Base-by-base conservation (phyloP, 2,329 filamentous ascomycete genomes). In the Stemphylium beticola region DNA sequence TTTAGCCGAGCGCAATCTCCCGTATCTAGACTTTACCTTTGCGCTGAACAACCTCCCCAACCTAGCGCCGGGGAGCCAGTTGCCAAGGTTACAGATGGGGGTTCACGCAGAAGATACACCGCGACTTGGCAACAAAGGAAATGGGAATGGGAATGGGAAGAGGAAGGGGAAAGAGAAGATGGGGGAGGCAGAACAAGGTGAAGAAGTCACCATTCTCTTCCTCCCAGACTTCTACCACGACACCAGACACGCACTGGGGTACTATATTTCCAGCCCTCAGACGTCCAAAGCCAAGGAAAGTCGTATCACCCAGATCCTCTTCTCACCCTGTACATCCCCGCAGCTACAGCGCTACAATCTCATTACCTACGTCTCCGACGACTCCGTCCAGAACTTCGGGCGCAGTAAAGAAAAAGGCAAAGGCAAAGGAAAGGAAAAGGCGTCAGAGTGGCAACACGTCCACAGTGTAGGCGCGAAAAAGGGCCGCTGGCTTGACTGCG, bases 31-130 rank as follows among this genome's bases (percentile, higher is more conserved):
- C 45, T 61, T 68, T 50, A 14, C 39, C 29, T 65, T 56, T 1
- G 64, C 59, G 1, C 29, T 64, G 0, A 53, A 60, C 14, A 62
- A 69, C 48, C 36, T 70, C 4, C 67, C 63, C 0, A 70, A 69
- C 32, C 26, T 64, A 8, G 3, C 5, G 8, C 53, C 41, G 4
- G 15, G 14, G 2, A 49, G 50, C 12, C n/a, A 42, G 0, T 36
- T 61, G 5, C 66, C 65, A 1, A 11, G 11, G 4, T 18, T 62
- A 4, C 37, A 20, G 15, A 11, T n/a, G 0, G 43, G 36, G 0
- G 43, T 45, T 4, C 42, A 62, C 24, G 18, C 48, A 9, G 49
- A 53, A 18, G 42, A 57, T 11, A 38, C 29, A 8, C 18, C 12
- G 2, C 40, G 43, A n/a, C 17, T 9, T 26, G 1, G 7, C 4